phyloP scores from a whole-genome alignment of 768 basidiomycete genomes.

The Cubamyces lactineus region DNA sequence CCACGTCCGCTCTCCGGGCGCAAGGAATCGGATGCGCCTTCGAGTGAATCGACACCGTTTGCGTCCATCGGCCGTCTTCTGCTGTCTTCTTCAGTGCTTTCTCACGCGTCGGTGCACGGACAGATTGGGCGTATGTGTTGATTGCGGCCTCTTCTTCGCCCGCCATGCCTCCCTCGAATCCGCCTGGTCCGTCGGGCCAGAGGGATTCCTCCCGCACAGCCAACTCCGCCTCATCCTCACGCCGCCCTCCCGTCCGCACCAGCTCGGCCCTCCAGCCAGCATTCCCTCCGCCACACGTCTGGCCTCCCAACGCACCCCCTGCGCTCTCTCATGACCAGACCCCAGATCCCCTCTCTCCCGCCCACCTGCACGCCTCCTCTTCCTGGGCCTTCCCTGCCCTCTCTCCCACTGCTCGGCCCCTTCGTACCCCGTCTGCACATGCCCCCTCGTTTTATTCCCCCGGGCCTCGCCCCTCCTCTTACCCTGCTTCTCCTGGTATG shows the following conservation, averaged over 20 bases:
- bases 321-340: constrained; percentile 19
- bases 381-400: neutral
- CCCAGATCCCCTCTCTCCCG: constrained; percentile 8
- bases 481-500: neutral
- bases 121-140: neutral
- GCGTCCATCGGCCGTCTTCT: neutral
- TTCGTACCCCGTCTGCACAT: constrained; percentile 1
- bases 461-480: neutral
- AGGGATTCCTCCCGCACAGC: neutral
- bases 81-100: neutral
- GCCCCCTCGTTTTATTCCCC: neutral
- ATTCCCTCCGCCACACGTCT: neutral
- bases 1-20: no score
- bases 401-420: constrained; percentile 12
- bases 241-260: neutral
- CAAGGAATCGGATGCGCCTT: neutral
- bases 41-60: neutral
- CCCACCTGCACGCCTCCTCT: neutral
- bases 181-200: neutral
- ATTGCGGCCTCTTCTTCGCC: neutral
- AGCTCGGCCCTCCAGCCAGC: neutral
- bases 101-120: neutral
- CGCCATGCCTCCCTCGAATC: neutral
- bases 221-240: constrained; percentile 10
- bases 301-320: neutral